Evolutionary conservation across 306 rosid species (phyloP).

Genomic region (Malus fusca): DNA sequence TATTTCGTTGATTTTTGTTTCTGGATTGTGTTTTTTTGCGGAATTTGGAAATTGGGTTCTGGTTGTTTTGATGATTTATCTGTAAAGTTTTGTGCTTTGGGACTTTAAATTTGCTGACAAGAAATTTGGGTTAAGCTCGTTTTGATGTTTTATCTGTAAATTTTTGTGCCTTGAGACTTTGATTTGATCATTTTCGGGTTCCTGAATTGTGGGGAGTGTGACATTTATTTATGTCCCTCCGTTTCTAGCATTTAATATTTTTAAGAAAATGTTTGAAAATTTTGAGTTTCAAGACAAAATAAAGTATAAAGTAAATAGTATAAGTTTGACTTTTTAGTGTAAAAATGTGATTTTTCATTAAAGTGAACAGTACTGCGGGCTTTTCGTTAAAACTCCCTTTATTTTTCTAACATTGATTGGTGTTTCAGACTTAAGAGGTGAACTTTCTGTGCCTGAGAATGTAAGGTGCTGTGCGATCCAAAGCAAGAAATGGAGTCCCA

Average conservation of each 20-base stretch:
- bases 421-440: constrained; percentile 34
- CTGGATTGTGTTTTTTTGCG: neutral
- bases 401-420: neutral
- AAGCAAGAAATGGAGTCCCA: constrained; percentile 33
- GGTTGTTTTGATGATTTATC: neutral
- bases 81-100: neutral
- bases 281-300: too few relatives aligned
- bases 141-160: neutral
- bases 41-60: constrained; percentile 3
- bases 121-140: neutral
- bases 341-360: too few relatives aligned
- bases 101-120: neutral
- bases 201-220: neutral
- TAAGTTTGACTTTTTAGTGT: too few relatives aligned
- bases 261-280: too few relatives aligned
- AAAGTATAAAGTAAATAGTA: too few relatives aligned
- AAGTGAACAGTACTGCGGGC: too few relatives aligned
- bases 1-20: neutral
- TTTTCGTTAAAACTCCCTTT: too few relatives aligned
- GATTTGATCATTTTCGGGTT: neutral
- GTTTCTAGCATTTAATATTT: neutral
- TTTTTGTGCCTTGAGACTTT: neutral
- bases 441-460: constrained; percentile 25
- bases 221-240: neutral
- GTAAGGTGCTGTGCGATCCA: constrained; percentile 32